These are phyloP conservation scores for Colletotrichum lindemuthianum DNA, from an alignment of 2,329 filamentous ascomycete species.

Conservation along the genomic window DNA sequence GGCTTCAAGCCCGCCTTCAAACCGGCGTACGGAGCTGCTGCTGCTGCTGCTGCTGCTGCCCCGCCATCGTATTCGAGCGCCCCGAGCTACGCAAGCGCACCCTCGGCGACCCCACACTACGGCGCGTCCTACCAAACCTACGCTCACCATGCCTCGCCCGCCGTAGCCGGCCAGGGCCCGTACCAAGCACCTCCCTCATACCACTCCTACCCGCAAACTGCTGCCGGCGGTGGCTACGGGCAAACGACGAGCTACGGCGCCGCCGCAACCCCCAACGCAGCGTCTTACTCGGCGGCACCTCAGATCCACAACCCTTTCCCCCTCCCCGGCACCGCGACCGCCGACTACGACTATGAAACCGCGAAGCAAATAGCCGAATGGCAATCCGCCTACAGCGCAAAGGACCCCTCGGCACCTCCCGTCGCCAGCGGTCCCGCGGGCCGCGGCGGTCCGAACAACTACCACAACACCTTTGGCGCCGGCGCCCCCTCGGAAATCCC, in stretches of 20 bases:
- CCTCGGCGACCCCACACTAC: slow-evolving; percentile 53
- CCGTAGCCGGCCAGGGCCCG: slow-evolving; percentile 32
- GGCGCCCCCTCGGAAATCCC: slow-evolving; percentile 42
- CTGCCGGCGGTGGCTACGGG: slow-evolving; percentile 39
- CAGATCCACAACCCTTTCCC: slow-evolving; percentile 87
- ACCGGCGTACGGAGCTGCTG: slow-evolving; percentile 39
- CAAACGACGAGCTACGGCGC: slow-evolving; percentile 46
- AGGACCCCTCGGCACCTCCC: slow-evolving; percentile 5
- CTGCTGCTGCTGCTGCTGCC: slow-evolving; percentile 38
- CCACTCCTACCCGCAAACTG: slow-evolving; percentile 44
- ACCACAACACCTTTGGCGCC: slow-evolving; percentile 39
- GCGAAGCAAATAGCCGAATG: slow-evolving; percentile 94
- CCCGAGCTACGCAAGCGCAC: slow-evolving; percentile 47
- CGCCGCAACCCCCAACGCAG: slow-evolving; percentile 40
- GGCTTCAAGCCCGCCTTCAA: slow-evolving; percentile 63
- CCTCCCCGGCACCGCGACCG: slow-evolving; percentile 60
- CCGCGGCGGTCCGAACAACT: slow-evolving; percentile 40
- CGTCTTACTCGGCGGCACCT: slow-evolving; percentile 64
- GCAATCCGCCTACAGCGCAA: slow-evolving; percentile 80
- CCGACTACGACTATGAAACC: slow-evolving; percentile 77
- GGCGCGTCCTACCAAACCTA: slow-evolving; percentile 54
- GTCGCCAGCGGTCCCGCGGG: slow-evolving; percentile 39
- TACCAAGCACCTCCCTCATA: slow-evolving; percentile 38
- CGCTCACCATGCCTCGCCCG: slow-evolving; percentile 43
- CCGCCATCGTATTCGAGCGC: slow-evolving; percentile 53